Conservation (phyloP, 78 protist genomes). For the Polysphondylium violaceum region DNA sequence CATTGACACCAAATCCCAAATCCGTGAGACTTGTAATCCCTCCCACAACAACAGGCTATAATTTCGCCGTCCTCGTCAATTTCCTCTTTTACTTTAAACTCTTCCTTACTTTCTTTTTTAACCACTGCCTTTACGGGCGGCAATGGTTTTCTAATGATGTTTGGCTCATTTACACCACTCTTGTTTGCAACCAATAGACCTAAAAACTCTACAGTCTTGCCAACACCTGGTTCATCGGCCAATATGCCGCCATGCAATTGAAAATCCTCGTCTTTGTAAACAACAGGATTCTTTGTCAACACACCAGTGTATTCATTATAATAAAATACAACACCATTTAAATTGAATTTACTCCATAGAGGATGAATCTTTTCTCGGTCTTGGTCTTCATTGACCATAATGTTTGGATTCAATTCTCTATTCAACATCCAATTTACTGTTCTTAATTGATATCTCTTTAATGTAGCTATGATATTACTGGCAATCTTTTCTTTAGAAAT, state of each 20-base stretch:
- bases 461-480: conserved; percentile 2
- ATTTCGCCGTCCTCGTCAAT: conserved; percentile 10
- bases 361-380: conserved; percentile 20
- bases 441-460: conserved; percentile 54
- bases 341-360: conserved; percentile 20
- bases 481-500: not conserved
- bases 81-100: not conserved
- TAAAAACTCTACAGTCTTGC: conserved; percentile 58
- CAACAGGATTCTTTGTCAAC: conserved; percentile 1
- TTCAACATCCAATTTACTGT: conserved; percentile 65
- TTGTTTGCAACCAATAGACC: conserved; percentile 1
- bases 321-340: conserved; percentile 15
- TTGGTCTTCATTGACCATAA: not conserved
- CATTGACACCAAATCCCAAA: conserved; percentile 27
- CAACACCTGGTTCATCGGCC: conserved; percentile 66
- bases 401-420: conserved; percentile 29
- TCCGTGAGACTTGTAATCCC: conserved; percentile 6
- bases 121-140: not conserved
- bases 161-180: not conserved
- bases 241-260: conserved; percentile 40
- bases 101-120: too few relatives aligned
- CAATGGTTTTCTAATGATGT: not conserved
- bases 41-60: conserved; percentile 56
- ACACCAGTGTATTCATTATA: conserved; percentile 63
- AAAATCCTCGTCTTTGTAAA: not conserved